Percentiles rank a stretch among this genome's conserved stretches.
These are phyloP conservation scores for Zanthoxylum bungeanum DNA, from an alignment of 345 rosid genomes.

Conservation along the genomic window DNA sequence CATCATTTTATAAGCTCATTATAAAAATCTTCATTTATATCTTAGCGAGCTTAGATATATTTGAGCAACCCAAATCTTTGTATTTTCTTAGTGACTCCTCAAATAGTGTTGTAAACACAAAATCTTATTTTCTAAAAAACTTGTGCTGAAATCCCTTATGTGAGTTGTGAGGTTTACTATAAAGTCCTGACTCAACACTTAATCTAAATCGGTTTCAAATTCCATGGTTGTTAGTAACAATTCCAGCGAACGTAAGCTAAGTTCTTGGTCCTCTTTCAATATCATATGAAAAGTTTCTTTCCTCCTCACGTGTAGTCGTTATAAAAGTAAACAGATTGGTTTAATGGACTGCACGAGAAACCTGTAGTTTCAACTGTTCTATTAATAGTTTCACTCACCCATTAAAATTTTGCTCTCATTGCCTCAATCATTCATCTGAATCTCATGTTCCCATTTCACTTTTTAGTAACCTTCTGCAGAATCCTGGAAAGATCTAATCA, in stretches of 20 bases:
- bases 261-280: conserved; percentile 13
- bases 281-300: conserved; percentile 12
- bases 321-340: conserved; percentile 39
- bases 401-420: conserved; percentile 10
- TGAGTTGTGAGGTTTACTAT: no score
- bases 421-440: conserved; percentile 13
- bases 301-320: conserved; percentile 37
- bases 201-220: no score
- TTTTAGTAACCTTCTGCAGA: conserved; percentile 3
- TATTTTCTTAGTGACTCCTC: no score
- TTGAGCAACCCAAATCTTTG: no score
- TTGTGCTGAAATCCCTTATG: no score
- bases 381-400: conserved; percentile 26
- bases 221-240: conserved; percentile 13
- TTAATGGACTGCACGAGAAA: conserved; percentile 52
- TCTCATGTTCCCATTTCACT: not conserved
- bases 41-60: no score
- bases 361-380: conserved; percentile 32
- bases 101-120: no score
- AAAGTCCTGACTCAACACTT: no score
- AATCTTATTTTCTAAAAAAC: no score
- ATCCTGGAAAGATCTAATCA: not conserved
- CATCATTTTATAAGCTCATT: no score
- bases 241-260: conserved; percentile 5
- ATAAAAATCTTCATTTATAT: no score